Evolutionary conservation across 2,329 filamentous ascomycete species (phyloP).

Genomic region (Colletotrichum cuscutae): DNA sequence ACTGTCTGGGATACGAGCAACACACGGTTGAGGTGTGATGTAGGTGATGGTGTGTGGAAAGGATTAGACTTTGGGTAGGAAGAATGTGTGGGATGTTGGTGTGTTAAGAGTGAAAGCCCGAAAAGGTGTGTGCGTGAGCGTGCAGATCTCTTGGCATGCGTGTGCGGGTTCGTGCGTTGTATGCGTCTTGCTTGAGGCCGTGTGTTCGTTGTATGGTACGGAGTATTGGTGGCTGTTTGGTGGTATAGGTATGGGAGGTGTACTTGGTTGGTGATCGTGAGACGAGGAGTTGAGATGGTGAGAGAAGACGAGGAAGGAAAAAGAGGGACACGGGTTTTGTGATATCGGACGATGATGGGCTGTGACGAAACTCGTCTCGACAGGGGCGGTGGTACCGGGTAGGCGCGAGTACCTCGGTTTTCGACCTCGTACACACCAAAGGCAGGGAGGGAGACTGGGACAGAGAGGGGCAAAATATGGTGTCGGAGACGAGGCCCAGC

Average conservation of each 20-base stretch:
- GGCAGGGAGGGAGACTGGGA: neutral
- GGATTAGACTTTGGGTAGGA: neutral
- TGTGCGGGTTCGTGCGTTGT: slow-evolving; percentile 18
- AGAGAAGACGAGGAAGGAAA: neutral
- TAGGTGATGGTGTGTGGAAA: neutral
- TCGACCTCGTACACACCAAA: neutral
- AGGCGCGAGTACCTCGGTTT: neutral
- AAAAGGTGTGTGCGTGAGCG: neutral
- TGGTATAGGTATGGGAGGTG: slow-evolving; percentile 20
- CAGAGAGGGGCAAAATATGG: neutral
- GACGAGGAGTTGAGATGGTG: neutral
- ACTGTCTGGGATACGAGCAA: neutral
- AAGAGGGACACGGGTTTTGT: slow-evolving; percentile 3
- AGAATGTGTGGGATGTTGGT: slow-evolving; percentile 5
- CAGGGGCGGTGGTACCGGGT: neutral
- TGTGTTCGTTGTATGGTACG: neutral
- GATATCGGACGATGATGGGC: slow-evolving; percentile 33
- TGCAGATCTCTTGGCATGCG: slow-evolving; percentile 28
- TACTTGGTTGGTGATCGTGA: slow-evolving; percentile 7
- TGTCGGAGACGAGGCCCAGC: neutral
- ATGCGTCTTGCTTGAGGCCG: neutral
- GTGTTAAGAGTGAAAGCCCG: slow-evolving; percentile 20
- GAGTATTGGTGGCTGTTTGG: neutral
- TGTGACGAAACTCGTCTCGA: slow-evolving; percentile 34
- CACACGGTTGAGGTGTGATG: neutral